Conservation (phyloP, 192 early-diverging fungal genomes). For the Dissophora ornata region DNA sequence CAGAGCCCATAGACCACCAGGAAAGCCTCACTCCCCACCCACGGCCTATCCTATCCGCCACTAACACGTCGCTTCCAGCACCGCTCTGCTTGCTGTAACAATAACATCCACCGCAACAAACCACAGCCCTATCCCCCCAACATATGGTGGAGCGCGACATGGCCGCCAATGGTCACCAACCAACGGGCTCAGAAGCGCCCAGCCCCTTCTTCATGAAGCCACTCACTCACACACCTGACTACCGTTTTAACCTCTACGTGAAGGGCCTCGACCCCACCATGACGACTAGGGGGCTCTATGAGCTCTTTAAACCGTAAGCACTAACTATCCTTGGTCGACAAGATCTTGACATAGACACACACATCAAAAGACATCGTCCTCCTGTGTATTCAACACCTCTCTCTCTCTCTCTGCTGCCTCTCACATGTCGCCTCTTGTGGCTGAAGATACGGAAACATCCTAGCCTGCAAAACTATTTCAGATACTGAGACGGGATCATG, state of each 20-base stretch:
- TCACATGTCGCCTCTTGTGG: too few relatives aligned
- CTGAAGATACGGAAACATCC: conserved; percentile 31
- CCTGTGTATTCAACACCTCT: not conserved
- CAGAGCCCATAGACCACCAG: too few relatives aligned
- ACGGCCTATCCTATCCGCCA: too few relatives aligned
- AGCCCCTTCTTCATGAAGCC: conserved; percentile 31
- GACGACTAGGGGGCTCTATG: conserved; percentile 22
- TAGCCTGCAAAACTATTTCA: conserved; percentile 32
- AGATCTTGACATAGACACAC: not conserved
- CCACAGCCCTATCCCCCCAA: too few relatives aligned
- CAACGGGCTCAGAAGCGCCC: too few relatives aligned
- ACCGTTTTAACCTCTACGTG: conserved; percentile 42
- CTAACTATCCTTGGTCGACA: not conserved
- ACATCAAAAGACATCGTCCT: not conserved
- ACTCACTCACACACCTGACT: conserved; percentile 16
- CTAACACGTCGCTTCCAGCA: too few relatives aligned
- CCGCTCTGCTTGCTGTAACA: too few relatives aligned
- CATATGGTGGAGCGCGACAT: too few relatives aligned
- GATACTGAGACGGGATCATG: conserved; percentile 32
- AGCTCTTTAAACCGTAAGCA: conserved; percentile 43
- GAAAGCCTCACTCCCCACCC: too few relatives aligned
- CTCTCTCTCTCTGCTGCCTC: not conserved
- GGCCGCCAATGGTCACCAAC: too few relatives aligned
- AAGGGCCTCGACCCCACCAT: conserved; percentile 26
- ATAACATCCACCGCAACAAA: too few relatives aligned